phyloP scores from a whole-genome alignment of 768 basidiomycete genomes.

The Pisolithus tinctorius region DNA sequence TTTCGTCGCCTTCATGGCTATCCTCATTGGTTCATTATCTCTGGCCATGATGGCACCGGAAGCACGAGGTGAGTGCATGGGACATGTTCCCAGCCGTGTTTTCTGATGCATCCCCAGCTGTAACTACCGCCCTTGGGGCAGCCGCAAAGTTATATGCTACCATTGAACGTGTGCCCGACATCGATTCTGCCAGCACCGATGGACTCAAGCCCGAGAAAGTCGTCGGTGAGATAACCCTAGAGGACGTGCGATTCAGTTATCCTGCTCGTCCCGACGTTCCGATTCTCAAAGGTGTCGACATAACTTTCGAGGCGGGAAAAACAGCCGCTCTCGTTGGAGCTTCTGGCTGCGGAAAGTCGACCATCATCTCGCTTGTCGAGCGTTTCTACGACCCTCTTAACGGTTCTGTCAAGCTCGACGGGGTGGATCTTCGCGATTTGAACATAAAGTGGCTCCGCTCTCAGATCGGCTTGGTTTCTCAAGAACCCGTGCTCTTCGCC shows the following conservation, averaged over 20 bases:
- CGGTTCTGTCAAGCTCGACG: constrained; percentile 70
- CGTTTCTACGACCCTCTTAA: constrained; percentile 80
- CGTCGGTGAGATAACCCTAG: constrained; percentile 65
- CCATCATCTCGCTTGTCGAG: constrained; percentile 72
- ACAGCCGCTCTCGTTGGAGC: constrained; percentile 76
- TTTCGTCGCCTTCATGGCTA: constrained; percentile 77
- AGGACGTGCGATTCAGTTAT: constrained; percentile 76
- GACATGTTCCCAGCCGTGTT: not conserved
- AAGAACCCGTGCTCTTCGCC: constrained; percentile 83
- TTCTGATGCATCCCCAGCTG: constrained; percentile 35
- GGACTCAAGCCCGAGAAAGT: constrained; percentile 67
- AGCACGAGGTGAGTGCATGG: constrained; percentile 52
- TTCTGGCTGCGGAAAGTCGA: constrained; percentile 75
- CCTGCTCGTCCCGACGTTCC: constrained; percentile 75
- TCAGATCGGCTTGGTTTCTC: constrained; percentile 84
- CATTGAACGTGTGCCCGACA: constrained; percentile 80
- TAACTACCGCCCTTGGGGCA: constrained; percentile 76
- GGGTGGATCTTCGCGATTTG: constrained; percentile 62
- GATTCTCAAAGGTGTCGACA: constrained; percentile 63
- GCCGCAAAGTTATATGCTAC: constrained; percentile 84
- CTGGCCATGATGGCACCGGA: constrained; percentile 81
- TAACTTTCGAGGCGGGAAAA: constrained; percentile 70
- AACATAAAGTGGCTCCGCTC: constrained; percentile 83
- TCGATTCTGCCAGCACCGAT: constrained; percentile 66
- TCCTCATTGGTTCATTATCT: constrained; percentile 89